Percentiles rank a stretch among this genome's conserved stretches.
These are phyloP conservation scores for Diaporthe longicolla DNA, from an alignment of 2,329 filamentous ascomycete genomes.

Conservation along the genomic window DNA sequence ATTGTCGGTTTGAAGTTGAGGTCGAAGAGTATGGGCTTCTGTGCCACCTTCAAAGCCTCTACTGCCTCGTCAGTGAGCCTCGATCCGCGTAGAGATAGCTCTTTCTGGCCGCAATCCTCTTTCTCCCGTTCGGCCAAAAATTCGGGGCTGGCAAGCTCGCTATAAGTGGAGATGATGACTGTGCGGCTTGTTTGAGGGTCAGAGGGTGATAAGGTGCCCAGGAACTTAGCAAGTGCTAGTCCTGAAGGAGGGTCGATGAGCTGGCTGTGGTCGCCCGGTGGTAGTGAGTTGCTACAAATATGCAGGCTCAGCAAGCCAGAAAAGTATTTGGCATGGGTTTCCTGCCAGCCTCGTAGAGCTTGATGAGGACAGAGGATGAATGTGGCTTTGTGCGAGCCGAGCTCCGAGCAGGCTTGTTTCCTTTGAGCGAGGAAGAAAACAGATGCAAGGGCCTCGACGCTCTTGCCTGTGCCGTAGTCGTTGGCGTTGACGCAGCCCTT, in stretches of 20 bases:
- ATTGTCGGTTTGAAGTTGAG: conserved; percentile 5
- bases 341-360: conserved; percentile 19
- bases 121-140: background rate
- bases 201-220: background rate
- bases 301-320: background rate
- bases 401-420: background rate
- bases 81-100: conserved; percentile 3
- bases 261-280: background rate
- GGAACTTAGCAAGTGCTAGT: background rate
- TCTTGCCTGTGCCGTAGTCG: conserved; percentile 24
- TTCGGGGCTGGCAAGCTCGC: background rate
- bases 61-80: background rate
- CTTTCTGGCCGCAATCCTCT: background rate
- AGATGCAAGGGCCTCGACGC: conserved; percentile 20
- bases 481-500: conserved; percentile 29
- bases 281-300: conserved; percentile 4
- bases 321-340: conserved; percentile 12
- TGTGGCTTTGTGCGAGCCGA: background rate
- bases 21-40: conserved; percentile 20
- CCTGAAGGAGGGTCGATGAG: background rate
- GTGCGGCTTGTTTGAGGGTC: conserved; percentile 10
- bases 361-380: conserved; percentile 23
- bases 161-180: conserved; percentile 7
- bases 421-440: conserved; percentile 28
- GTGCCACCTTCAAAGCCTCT: conserved; percentile 12